Percentiles rank a stretch among this genome's conserved stretches.
Conservation (phyloP, 2,329 filamentous ascomycete genomes). For the Madurella fahalii region DNA sequence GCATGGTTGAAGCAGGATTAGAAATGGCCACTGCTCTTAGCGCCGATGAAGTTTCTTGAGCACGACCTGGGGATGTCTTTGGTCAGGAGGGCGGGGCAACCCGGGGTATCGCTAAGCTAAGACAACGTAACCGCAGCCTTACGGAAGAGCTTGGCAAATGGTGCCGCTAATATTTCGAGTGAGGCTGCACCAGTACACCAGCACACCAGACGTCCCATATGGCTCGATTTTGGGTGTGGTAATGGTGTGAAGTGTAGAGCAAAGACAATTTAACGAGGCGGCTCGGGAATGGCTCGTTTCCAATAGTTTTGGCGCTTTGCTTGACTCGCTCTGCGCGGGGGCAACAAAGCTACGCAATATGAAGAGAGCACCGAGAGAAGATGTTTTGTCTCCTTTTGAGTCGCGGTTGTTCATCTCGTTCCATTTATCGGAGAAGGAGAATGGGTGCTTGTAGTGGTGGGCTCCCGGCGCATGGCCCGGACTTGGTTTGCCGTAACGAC, state of each 20-base stretch:
- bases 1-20: background rate
- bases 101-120: background rate
- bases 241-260: constrained; percentile 2
- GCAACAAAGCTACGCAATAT: background rate
- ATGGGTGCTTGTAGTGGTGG: too few species aligned
- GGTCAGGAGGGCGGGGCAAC: background rate
- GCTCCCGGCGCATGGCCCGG: too few species aligned
- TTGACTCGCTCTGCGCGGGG: background rate
- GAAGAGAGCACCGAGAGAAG: background rate
- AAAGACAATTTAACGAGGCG: background rate
- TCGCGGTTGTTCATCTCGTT: too few species aligned
- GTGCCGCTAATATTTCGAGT: background rate
- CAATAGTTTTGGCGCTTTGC: background rate
- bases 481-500: too few species aligned
- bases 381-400: too few species aligned
- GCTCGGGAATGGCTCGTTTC: background rate
- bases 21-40: background rate
- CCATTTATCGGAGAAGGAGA: too few species aligned
- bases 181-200: constrained; percentile 8
- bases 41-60: too few species aligned
- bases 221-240: background rate
- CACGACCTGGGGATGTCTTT: background rate
- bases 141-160: background rate
- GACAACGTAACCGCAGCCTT: background rate
- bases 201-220: background rate